phyloP scores from a whole-genome alignment of 257 asterid genomes.

The Rubia yunnanensis region DNA sequence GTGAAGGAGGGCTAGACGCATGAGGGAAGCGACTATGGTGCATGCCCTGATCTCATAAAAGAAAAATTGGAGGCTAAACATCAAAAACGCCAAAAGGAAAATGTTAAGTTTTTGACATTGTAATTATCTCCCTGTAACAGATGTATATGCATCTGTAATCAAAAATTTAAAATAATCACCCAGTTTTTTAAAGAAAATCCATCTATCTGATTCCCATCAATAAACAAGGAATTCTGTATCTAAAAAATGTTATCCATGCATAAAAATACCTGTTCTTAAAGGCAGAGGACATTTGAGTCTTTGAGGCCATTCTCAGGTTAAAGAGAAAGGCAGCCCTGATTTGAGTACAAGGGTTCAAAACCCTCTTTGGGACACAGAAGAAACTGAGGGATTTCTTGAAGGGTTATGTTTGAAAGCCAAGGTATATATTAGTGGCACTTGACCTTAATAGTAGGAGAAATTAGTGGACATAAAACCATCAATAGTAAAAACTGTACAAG shows the following conservation, averaged over 20 bases:
- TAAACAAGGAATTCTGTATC: too few relatives aligned
- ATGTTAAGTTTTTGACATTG: background rate
- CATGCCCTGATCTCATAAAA: background rate
- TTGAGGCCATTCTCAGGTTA: conserved; percentile 1
- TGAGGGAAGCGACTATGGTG: background rate
- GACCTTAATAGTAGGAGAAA: background rate
- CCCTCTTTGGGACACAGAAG: background rate
- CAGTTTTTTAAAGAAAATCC: too few relatives aligned
- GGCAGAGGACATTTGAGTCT: background rate
- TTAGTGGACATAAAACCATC: background rate
- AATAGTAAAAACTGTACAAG: background rate
- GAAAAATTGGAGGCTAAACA: background rate
- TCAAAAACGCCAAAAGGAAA: background rate
- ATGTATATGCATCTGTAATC: background rate
- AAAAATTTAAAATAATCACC: background rate
- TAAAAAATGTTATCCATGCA: background rate
- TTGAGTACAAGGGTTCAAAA: background rate
- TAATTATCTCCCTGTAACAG: background rate
- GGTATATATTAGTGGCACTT: background rate
- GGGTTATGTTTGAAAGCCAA: background rate
- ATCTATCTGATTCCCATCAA: background rate
- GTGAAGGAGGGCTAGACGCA: background rate
- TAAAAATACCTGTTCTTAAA: conserved; percentile 2
- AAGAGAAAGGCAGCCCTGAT: background rate
- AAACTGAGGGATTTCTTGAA: background rate